Conservation (phyloP, 2,329 filamentous ascomycete genomes). For the Stachybotrys chlorohalonatus region DNA sequence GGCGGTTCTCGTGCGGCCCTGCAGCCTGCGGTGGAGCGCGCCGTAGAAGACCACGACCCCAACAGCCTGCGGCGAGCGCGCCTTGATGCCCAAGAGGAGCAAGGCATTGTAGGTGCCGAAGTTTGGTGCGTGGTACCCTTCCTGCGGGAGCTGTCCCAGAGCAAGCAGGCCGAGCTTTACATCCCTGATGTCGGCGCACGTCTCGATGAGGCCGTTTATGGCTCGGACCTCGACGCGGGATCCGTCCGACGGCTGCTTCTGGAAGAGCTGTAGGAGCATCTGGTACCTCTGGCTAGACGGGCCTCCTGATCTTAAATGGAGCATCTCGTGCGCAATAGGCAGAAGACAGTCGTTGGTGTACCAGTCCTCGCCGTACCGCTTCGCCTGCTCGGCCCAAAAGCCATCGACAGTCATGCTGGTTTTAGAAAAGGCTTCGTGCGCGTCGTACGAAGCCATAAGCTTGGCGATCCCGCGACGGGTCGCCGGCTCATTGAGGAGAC, state of each 20-base stretch:
- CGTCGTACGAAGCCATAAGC: conserved; percentile 33
- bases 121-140: conserved; percentile 14
- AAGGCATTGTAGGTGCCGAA: conserved; percentile 26
- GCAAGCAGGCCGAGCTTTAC: conserved; percentile 18
- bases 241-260: conserved; percentile 12
- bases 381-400: conserved; percentile 31
- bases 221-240: conserved; percentile 18
- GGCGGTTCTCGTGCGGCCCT: background rate
- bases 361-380: conserved; percentile 38
- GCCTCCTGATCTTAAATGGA: conserved; percentile 22
- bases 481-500: conserved; percentile 28
- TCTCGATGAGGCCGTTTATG: conserved; percentile 28
- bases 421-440: conserved; percentile 28
- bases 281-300: conserved; percentile 9
- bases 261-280: conserved; percentile 15
- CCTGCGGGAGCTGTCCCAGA: conserved; percentile 13
- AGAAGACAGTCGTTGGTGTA: conserved; percentile 25
- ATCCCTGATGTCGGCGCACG: conserved; percentile 11
- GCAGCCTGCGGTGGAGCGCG: conserved; percentile 18
- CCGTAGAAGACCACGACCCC: conserved; percentile 23
- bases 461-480: conserved; percentile 28
- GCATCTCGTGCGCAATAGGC: conserved; percentile 31
- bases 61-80: conserved; percentile 19
- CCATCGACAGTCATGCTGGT: conserved; percentile 20
- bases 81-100: conserved; percentile 23